Evolutionary conservation across 345 rosid species (phyloP), one percentile per base, ranked within the genome.

Genomic region (Turritis glabra): DNA sequence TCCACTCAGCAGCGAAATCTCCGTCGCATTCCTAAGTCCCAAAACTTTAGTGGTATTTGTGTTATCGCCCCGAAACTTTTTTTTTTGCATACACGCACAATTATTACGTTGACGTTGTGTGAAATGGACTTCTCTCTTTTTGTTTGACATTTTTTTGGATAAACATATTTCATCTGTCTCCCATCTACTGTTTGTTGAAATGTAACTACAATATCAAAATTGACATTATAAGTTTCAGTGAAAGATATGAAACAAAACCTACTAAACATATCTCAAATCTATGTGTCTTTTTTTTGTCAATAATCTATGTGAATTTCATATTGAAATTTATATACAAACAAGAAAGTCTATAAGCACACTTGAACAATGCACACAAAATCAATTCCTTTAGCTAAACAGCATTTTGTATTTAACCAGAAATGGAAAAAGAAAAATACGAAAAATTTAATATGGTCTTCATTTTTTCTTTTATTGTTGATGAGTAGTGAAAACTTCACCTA

Each of bases 81-180:
- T 15, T 18, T 15, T 13, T 32, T 8, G 12, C 3, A 3, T 47
- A 21, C 25, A 32, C 37, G 18, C 35, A 18, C 12, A 37, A n/a
- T 41, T 43, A 32, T 44, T 59, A 12, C 23, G 25, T 21, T 47
- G 52, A 47, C 25, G 13, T 47, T 47, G 52, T 21, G 69, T 29
- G 15, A 41, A 41, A 5, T 41, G 46, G 46, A 41, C 46, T 41
- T 14, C 44, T 13, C 9, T 22, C 23, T 71, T 66, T 61, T 72
- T 73, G 77, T 73, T 73, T 73, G 71, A 73, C 71, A 22, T 21
- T 52, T 18, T 23, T 43, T 19, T 25, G 37, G 43, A 72, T 50
- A 51, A 38, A 35, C 61, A 51, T 52, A 27, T 19, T 51, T 27
- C 26, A 23, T 38, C 7, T 26, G 58, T 58, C 37, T 35, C 38